phyloP scores from a whole-genome alignment of 345 rosid genomes.

The Corchorus olitorius region DNA sequence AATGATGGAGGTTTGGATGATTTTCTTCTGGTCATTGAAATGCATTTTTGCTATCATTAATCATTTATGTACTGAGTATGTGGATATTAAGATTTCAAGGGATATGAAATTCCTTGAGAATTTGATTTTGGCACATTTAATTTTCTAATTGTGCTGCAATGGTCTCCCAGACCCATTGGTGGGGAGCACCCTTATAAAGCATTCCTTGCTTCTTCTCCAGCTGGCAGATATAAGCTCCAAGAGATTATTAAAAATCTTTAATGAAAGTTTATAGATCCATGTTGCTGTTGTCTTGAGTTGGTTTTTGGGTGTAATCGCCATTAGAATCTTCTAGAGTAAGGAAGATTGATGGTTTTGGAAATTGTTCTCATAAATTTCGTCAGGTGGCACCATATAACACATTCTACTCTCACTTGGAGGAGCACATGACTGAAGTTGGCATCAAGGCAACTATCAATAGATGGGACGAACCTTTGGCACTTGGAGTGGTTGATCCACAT shows the following conservation, averaged over 20 bases:
- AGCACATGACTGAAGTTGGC: slow-evolving; percentile 87
- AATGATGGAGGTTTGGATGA: not conserved
- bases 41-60: not conserved
- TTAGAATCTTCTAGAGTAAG: not conserved
- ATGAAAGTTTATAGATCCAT: not conserved
- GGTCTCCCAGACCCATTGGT: not conserved
- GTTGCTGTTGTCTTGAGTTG: not conserved
- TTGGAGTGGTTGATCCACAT: slow-evolving; percentile 93
- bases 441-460: slow-evolving; percentile 74
- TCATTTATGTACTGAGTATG: not conserved
- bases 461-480: slow-evolving; percentile 87
- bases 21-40: not conserved
- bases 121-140: not conserved
- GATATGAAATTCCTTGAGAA: not conserved
- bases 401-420: slow-evolving; percentile 85
- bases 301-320: not conserved
- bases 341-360: slow-evolving; percentile 7
- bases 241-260: not conserved
- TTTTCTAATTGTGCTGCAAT: not conserved
- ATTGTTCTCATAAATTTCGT: slow-evolving; percentile 20
- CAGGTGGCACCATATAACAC: slow-evolving; percentile 99
- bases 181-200: not conserved
- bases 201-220: slow-evolving; percentile 2
- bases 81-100: not conserved
- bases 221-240: slow-evolving; percentile 8